phyloP scores from a whole-genome alignment of 1,284 basidiomycete species.

The Mycosarcoma maydis region DNA sequence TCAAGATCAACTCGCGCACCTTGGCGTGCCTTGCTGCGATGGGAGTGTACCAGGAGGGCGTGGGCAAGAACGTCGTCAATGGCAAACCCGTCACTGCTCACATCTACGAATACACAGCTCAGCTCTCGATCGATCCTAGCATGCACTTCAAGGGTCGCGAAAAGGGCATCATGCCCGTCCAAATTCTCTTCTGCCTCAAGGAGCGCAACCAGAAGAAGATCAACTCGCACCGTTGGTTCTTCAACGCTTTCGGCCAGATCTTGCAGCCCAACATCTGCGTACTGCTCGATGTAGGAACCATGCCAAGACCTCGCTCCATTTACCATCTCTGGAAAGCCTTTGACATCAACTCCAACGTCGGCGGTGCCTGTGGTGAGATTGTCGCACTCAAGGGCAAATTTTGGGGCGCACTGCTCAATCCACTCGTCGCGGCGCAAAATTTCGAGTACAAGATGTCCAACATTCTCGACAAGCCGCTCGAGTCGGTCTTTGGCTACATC shows the following conservation, averaged over 20 bases:
- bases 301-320: constrained; percentile 74
- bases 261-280: constrained; percentile 85
- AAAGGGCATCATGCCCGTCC: constrained; percentile 80
- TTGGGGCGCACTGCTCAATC: constrained; percentile 71
- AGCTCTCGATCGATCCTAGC: constrained; percentile 82
- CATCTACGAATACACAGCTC: constrained; percentile 77
- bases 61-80: constrained; percentile 90
- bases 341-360: constrained; percentile 93
- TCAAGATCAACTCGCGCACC: constrained; percentile 89
- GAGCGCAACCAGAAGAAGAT: constrained; percentile 71
- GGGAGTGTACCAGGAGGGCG: constrained; percentile 88
- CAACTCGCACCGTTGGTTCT: constrained; percentile 79
- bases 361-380: constrained; percentile 96
- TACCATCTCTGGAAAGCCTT: constrained; percentile 98
- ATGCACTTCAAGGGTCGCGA: constrained; percentile 85
- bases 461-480: constrained; percentile 72
- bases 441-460: constrained; percentile 67
- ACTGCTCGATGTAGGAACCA: constrained; percentile 91
- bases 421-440: constrained; percentile 74
- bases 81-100: constrained; percentile 87
- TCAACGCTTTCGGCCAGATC: constrained; percentile 68
- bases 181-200: constrained; percentile 81
- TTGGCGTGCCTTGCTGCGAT: constrained; percentile 85
- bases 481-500: constrained; percentile 84
- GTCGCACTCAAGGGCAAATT: constrained; percentile 88